Evolutionary conservation across 2,329 filamentous ascomycete species (phyloP), one percentile per base, ranked within the genome.

Genomic region (Sporothrix dimorphospora): DNA sequence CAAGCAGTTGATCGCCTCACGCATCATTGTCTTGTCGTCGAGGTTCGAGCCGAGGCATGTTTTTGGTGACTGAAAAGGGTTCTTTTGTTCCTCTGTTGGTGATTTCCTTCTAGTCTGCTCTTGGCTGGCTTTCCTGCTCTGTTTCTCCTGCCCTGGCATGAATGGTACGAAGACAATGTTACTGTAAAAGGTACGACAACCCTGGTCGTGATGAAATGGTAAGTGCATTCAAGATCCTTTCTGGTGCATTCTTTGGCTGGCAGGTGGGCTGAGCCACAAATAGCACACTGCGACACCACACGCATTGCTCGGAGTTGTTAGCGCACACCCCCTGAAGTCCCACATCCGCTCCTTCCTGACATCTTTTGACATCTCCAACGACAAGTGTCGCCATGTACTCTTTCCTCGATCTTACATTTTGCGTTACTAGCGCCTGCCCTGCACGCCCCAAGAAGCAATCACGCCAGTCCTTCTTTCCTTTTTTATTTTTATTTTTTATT

Each of bases 331-430:
- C 8, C 57, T 38, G 42, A 63, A 63, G 57, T 63, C 61, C 9
- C 40, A 30, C 14, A 47, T 30, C 59, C 61, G 24, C 61, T 8
- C 61, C 53, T 67, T 34, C 49, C 42, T 47, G 24, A 1, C n/a
- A 9, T 61, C n/a, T 61, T 24, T 61, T 63, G 34, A 63, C 57
- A 61, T 40, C 57, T 61, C 57, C 34, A 61, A 40, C 57, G 30
- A 61, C 57, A 61, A 40, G 57, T 61, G 34, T 30, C 55, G n/a
- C 30, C 30, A 53, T 53, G 49, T 30, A 24, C 30, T 40, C 57
- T 61, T 40, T 61, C 57, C 19, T 40, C n/a, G 57, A 40, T 21
- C 57, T 61, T 38, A 61, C 34, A 24, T 63, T 63, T 42, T 40
- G 38, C n/a, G 1, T 16, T n/a, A 30, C 57, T 61, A 61, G 57